Conservation (phyloP, 2,329 filamentous ascomycete species). For the Talaromyces sp. region DNA sequence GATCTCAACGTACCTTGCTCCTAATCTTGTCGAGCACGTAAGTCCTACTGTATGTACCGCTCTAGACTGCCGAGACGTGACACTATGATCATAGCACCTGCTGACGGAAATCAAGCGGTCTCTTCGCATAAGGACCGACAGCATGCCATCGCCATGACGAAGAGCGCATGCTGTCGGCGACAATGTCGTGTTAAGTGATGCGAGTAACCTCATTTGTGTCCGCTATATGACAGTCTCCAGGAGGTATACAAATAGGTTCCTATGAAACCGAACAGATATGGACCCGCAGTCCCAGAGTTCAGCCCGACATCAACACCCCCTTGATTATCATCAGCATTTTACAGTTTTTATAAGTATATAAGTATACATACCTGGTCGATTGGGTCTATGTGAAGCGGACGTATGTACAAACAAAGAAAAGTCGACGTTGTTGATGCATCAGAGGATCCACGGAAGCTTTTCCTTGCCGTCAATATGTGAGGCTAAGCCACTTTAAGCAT, state of each 20-base stretch:
- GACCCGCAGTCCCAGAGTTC: not conserved
- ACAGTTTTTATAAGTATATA: not conserved
- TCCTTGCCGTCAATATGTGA: not conserved
- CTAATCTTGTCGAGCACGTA: not conserved
- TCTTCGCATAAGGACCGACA: not conserved
- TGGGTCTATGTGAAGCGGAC: not conserved
- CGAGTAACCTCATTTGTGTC: not conserved
- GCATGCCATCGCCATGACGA: not conserved
- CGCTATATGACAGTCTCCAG: not conserved
- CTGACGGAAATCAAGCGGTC: not conserved
- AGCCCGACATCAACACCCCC: not conserved
- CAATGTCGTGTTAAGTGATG: not conserved
- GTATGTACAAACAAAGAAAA: not conserved
- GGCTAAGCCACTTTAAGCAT: conserved; percentile 1
- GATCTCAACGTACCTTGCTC: not conserved
- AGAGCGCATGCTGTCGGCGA: not conserved
- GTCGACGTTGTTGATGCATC: not conserved
- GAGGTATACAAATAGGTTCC: not conserved
- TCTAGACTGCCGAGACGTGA: not conserved
- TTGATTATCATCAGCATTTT: not conserved
- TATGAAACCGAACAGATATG: not conserved
- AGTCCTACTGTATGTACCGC: not conserved
- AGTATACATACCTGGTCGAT: not conserved
- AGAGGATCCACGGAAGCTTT: conserved; percentile 5
- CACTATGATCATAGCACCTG: not conserved